Conservation (phyloP, 2,329 filamentous ascomycete species). For the Cladosporium velox region DNA sequence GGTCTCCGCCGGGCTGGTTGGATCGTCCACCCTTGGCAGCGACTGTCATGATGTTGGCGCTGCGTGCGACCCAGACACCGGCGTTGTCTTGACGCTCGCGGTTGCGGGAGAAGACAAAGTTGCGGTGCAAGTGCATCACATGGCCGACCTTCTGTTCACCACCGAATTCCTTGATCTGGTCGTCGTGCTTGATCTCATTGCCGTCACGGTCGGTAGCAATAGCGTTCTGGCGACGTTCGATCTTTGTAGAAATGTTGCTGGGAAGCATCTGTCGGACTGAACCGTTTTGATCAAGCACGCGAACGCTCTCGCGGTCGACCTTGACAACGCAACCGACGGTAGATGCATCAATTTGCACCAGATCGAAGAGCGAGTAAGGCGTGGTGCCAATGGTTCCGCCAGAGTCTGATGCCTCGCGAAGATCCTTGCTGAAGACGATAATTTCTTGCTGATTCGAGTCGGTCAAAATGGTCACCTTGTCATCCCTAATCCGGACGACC, state of each 20-base stretch:
- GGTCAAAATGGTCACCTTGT: slow-evolving; percentile 87
- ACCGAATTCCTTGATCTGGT: slow-evolving; percentile 86
- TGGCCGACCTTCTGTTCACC: slow-evolving; percentile 84
- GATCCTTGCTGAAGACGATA: slow-evolving; percentile 95
- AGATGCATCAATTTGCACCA: slow-evolving; percentile 89
- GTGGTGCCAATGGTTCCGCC: slow-evolving; percentile 82
- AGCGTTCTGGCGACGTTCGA: slow-evolving; percentile 73
- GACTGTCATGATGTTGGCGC: slow-evolving; percentile 82
- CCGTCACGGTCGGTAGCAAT: slow-evolving; percentile 92
- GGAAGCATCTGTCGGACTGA: slow-evolving; percentile 80
- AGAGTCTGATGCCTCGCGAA: slow-evolving; percentile 89
- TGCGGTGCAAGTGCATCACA: slow-evolving; percentile 90
- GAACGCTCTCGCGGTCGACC: slow-evolving; percentile 88
- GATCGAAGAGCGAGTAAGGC: slow-evolving; percentile 87
- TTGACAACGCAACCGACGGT: slow-evolving; percentile 94
- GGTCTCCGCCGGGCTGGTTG: slow-evolving; percentile 70
- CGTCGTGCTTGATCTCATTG: slow-evolving; percentile 86
- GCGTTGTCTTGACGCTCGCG: slow-evolving; percentile 82
- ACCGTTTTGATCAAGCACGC: slow-evolving; percentile 87
- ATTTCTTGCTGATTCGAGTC: slow-evolving; percentile 93
- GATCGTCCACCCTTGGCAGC: slow-evolving; percentile 91
- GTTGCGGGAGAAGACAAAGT: slow-evolving; percentile 88
- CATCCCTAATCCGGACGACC: slow-evolving; percentile 90
- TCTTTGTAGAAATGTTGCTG: slow-evolving; percentile 87
- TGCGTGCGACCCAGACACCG: slow-evolving; percentile 84